A percentile compares a stretch with the other conserved stretches of the same genome.
Conservation (phyloP, 2,329 filamentous ascomycete genomes). For the Fusarium xyrophilum region DNA sequence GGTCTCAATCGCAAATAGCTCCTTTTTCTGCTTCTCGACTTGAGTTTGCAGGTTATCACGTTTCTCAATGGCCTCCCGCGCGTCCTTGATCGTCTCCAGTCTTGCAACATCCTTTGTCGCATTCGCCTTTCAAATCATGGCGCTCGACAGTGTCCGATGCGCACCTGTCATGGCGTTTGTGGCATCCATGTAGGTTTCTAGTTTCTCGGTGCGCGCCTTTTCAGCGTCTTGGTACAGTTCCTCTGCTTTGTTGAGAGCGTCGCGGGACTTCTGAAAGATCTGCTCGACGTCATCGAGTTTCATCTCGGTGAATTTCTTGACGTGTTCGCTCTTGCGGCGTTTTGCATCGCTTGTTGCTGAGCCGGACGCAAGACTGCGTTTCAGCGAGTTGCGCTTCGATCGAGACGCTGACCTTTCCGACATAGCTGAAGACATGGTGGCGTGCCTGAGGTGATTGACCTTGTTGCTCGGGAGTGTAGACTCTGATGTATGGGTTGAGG, state of each 20-base stretch:
- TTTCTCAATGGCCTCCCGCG: rapidly evolving
- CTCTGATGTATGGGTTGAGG: rapidly evolving
- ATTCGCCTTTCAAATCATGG: rapidly evolving
- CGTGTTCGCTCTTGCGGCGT: not conserved
- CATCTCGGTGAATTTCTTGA: not conserved
- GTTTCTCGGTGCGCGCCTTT: not conserved
- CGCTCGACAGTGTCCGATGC: rapidly evolving
- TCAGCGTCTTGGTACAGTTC: not conserved
- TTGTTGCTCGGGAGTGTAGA: rapidly evolving
- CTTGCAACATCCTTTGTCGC: rapidly evolving
- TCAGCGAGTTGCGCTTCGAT: not conserved
- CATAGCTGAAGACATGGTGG: not conserved
- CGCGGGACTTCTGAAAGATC: not conserved
- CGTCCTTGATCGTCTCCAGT: rapidly evolving
- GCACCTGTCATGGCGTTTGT: not conserved
- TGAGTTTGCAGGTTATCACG: rapidly evolving
- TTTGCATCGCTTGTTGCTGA: not conserved
- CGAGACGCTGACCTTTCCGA: not conserved
- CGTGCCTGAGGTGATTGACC: rapidly evolving
- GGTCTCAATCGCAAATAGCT: not conserved
- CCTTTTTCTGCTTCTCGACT: not conserved
- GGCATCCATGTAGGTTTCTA: not conserved
- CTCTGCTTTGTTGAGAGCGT: not conserved
- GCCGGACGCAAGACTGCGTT: not conserved
- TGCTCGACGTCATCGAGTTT: not conserved